Evolutionary conservation across 768 basidiomycete species (phyloP).

Genomic region (Rhodotorula taiwanensis): DNA sequence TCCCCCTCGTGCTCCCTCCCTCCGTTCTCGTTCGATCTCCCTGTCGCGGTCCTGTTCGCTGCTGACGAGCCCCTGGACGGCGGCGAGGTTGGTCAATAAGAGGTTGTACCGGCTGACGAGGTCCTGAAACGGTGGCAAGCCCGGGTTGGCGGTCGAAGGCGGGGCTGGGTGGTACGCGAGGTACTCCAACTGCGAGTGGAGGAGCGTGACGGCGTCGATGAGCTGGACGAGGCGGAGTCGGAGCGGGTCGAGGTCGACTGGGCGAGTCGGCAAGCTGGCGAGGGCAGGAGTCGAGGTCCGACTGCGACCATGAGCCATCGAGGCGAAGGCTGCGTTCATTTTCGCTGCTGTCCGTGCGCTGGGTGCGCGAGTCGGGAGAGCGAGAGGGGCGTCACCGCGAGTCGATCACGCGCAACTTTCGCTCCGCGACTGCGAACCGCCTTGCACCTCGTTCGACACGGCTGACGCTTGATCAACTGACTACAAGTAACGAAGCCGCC

Average conservation of each 20-base stretch:
- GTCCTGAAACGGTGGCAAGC: constrained; percentile 19
- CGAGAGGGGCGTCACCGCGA: too few relatives aligned
- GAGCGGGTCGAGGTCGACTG: constrained; percentile 25
- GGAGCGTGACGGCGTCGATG: constrained; percentile 23
- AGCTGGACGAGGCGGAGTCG: constrained; percentile 31
- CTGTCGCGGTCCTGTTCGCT: constrained; percentile 7
- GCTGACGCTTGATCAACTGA: too few relatives aligned
- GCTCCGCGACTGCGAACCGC: too few relatives aligned
- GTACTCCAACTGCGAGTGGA: constrained; percentile 25
- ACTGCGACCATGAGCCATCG: neutral
- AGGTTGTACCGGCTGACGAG: constrained; percentile 21
- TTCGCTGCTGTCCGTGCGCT: too few relatives aligned
- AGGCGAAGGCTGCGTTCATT: constrained; percentile 8
- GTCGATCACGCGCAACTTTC: too few relatives aligned
- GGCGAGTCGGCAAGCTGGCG: neutral
- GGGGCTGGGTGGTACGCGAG: constrained; percentile 9
- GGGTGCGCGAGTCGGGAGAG: too few relatives aligned
- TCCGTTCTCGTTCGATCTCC: constrained; percentile 9
- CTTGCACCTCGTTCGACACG: too few relatives aligned
- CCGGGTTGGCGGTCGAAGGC: constrained; percentile 10
- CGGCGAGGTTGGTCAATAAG: constrained; percentile 18
- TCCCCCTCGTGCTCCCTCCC: neutral
- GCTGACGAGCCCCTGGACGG: constrained; percentile 5
- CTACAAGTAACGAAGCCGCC: too few relatives aligned
- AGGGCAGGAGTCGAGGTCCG: neutral